Percentiles rank a stretch among this genome's conserved stretches.
phyloP scores from a whole-genome alignment of 2,329 filamentous ascomycete species.

The Hypoxylon sp. region DNA sequence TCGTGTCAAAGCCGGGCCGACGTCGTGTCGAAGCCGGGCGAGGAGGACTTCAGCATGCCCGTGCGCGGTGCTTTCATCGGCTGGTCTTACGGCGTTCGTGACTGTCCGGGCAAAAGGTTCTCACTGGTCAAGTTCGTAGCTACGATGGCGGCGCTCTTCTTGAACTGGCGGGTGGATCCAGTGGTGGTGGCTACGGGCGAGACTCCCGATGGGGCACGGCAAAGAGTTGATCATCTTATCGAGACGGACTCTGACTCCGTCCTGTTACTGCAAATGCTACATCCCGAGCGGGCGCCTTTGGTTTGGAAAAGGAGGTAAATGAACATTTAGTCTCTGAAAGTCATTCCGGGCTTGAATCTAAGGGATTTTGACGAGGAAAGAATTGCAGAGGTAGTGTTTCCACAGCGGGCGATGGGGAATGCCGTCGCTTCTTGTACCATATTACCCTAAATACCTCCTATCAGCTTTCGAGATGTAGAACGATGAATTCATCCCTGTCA shows the following conservation, averaged over 20 bases:
- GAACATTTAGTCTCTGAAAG: neutral
- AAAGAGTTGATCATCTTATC: constrained; percentile 28
- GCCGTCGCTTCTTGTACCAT: too few species aligned
- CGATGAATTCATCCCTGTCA: too few species aligned
- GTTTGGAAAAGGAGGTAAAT: constrained; percentile 22
- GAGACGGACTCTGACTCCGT: constrained; percentile 25
- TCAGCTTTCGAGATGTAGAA: too few species aligned
- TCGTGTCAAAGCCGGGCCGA: neutral
- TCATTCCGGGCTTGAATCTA: too few species aligned
- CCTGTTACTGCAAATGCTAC: constrained; percentile 35
- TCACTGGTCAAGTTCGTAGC: constrained; percentile 47
- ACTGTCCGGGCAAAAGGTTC: constrained; percentile 47
- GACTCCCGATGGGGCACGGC: constrained; percentile 15
- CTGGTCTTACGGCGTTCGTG: constrained; percentile 45
- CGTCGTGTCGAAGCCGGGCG: neutral
- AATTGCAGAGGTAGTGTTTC: too few species aligned
- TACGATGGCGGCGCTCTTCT: constrained; percentile 29
- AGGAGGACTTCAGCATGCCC: constrained; percentile 33
- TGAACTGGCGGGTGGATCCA: constrained; percentile 28
- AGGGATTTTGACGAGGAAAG: too few species aligned
- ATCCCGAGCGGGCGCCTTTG: constrained; percentile 34
- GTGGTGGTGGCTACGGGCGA: constrained; percentile 14
- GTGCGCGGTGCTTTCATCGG: constrained; percentile 36
- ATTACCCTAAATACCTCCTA: too few species aligned
- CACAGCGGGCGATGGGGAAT: too few species aligned